Evolutionary conservation across 192 early-diverging fungal genomes (phyloP).

Genomic region (Chytriomyces sp.): DNA sequence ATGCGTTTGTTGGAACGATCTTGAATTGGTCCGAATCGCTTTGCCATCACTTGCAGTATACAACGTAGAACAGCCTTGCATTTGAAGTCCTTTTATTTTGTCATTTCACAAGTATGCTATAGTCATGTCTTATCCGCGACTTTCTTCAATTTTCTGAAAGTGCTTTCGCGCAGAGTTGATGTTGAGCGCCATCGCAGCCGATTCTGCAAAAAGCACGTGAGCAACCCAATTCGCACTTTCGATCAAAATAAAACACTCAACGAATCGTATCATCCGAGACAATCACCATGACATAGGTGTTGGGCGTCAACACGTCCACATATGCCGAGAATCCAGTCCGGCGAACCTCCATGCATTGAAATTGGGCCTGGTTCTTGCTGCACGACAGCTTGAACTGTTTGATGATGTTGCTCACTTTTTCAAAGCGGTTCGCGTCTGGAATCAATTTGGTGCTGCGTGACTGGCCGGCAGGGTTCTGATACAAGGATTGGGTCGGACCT

Average conservation of each 20-base stretch:
- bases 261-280: slow-evolving; percentile 81
- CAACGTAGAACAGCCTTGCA: not conserved
- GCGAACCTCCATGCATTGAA: slow-evolving; percentile 86
- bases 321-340: slow-evolving; percentile 72
- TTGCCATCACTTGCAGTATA: not conserved
- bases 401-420: slow-evolving; percentile 89
- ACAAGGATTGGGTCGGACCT: too few species aligned
- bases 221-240: not conserved
- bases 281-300: slow-evolving; percentile 87
- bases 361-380: slow-evolving; percentile 72
- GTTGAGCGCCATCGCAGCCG: slow-evolving; percentile 79
- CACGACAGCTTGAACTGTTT: slow-evolving; percentile 89
- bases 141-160: slow-evolving; percentile 76
- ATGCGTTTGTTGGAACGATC: not conserved
- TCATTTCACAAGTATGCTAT: too few species aligned
- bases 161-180: slow-evolving; percentile 77
- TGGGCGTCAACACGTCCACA: slow-evolving; percentile 80
- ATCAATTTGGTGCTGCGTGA: too few species aligned
- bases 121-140: too few species aligned
- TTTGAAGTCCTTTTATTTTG: too few species aligned
- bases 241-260: slow-evolving; percentile 50
- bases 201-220: slow-evolving; percentile 54
- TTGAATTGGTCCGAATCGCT: not conserved
- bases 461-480: too few species aligned
- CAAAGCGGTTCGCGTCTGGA: slow-evolving; percentile 77